Evolutionary conservation across 2,329 filamentous ascomycete species (phyloP).

Genomic region (Penicillium verrucosum): DNA sequence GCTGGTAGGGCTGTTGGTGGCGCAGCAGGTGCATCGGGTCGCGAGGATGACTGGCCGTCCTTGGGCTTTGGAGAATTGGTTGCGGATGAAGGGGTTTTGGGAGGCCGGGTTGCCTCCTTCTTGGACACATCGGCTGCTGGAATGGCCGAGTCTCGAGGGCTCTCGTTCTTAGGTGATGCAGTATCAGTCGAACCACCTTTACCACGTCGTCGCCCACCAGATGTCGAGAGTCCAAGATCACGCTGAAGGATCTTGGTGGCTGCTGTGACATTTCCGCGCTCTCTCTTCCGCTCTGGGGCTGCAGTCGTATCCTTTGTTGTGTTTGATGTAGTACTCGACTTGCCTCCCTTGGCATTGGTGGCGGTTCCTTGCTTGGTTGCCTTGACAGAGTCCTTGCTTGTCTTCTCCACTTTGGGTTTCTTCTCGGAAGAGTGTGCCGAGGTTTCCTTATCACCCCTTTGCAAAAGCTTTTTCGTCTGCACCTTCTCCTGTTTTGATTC

Average conservation of each 20-base stretch:
- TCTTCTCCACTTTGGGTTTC: conserved; percentile 52
- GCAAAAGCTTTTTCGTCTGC: conserved; percentile 43
- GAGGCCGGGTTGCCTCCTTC: conserved; percentile 22
- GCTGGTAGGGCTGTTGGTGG: conserved; percentile 15
- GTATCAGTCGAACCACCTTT: conserved; percentile 29
- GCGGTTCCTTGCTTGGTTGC: conserved; percentile 42
- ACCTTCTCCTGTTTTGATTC: conserved; percentile 42
- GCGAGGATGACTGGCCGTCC: conserved; percentile 23
- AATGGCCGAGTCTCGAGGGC: conserved; percentile 13
- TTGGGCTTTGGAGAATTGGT: conserved; percentile 20
- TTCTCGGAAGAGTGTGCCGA: conserved; percentile 32
- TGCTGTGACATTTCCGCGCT: conserved; percentile 52
- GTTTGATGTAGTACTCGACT: conserved; percentile 30
- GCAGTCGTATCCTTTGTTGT: conserved; percentile 27
- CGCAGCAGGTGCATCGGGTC: conserved; percentile 16
- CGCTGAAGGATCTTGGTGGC: conserved; percentile 60
- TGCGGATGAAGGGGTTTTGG: conserved; percentile 16
- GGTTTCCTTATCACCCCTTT: conserved; percentile 37
- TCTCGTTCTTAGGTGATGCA: conserved; percentile 24
- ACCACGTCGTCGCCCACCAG: conserved; percentile 42
- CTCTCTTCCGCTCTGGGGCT: conserved; percentile 49
- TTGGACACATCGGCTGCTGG: conserved; percentile 14
- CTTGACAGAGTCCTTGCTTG: conserved; percentile 61
- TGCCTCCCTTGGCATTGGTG: conserved; percentile 35
- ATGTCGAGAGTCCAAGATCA: conserved; percentile 56